A percentile compares a stretch with the other conserved stretches of the same genome.
Conservation (phyloP, 352 stramenopile genomes). For the Phytophthora tentaculata region DNA sequence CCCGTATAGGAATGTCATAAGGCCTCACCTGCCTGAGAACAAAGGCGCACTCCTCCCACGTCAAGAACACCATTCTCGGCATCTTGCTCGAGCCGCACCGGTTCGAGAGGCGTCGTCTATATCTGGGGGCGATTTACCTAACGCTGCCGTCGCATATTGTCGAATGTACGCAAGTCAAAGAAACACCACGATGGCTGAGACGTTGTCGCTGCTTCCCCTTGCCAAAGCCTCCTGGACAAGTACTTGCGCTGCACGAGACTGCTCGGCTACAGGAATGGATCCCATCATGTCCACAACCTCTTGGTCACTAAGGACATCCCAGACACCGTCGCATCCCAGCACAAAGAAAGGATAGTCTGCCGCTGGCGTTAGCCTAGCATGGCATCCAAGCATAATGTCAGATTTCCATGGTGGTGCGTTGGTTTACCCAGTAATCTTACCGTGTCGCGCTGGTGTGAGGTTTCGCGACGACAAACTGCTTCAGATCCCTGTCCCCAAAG, state of each 20-base stretch:
- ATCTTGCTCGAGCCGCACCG: conserved; percentile 9
- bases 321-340: conserved; percentile 82
- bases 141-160: not conserved
- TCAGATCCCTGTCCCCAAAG: conserved; percentile 80
- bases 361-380: conserved; percentile 47
- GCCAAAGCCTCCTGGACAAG: conserved; percentile 64
- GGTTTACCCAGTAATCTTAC: conserved; percentile 28
- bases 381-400: not conserved
- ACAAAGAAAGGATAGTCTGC: conserved; percentile 71
- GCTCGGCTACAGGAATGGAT: conserved; percentile 41
- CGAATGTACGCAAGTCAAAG: conserved; percentile 33
- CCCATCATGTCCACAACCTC: conserved; percentile 72
- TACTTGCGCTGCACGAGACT: conserved; percentile 52
- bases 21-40: conserved; percentile 34
- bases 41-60: conserved; percentile 32
- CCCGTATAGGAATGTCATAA: not conserved
- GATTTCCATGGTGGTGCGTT: not conserved
- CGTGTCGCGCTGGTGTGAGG: conserved; percentile 52
- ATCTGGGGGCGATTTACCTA: not conserved
- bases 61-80: conserved; percentile 9
- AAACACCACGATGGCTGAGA: conserved; percentile 81
- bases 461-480: conserved; percentile 68
- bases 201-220: conserved; percentile 74
- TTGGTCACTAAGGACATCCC: conserved; percentile 81
- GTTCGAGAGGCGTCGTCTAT: conserved; percentile 23